phyloP scores from a whole-genome alignment of 108 stramenopile genomes.

The Skeletonema grethae region DNA sequence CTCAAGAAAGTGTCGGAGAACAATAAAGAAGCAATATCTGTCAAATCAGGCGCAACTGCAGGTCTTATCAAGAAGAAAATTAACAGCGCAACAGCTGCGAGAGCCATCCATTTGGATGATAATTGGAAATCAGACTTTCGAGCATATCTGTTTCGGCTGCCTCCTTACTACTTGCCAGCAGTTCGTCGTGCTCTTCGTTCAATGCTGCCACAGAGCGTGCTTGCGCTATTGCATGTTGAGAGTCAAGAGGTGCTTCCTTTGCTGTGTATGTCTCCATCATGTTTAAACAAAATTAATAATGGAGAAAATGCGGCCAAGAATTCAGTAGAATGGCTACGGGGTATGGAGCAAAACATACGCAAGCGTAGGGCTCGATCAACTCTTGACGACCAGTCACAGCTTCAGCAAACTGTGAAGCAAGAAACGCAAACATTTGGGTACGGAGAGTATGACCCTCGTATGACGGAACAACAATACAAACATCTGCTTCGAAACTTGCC shows the following conservation, averaged over 20 bases:
- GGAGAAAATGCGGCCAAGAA: slow-evolving; percentile 64
- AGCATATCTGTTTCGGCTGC: slow-evolving; percentile 73
- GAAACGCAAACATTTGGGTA: slow-evolving; percentile 43
- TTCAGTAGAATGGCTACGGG: slow-evolving; percentile 62
- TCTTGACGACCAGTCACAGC: slow-evolving; percentile 22
- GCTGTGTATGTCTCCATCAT: slow-evolving; percentile 70
- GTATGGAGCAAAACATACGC: slow-evolving; percentile 62
- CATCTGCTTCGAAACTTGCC: slow-evolving; percentile 65
- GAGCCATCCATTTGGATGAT: slow-evolving; percentile 66
- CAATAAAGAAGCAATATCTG: slow-evolving; percentile 30
- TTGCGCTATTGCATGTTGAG: slow-evolving; percentile 54
- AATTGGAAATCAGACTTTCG: slow-evolving; percentile 75
- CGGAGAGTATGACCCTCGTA: slow-evolving; percentile 73
- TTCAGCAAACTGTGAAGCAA: neutral
- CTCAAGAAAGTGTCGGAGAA: slow-evolving; percentile 56
- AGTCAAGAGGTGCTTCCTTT: slow-evolving; percentile 33
- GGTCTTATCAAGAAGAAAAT: slow-evolving; percentile 43
- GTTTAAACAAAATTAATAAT: slow-evolving; percentile 68
- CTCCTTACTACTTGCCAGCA: slow-evolving; percentile 74
- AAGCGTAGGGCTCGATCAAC: slow-evolving; percentile 24
- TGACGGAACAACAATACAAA: slow-evolving; percentile 54
- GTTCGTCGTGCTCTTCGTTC: slow-evolving; percentile 60
- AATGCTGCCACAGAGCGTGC: slow-evolving; percentile 64
- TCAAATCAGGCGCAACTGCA: slow-evolving; percentile 22
- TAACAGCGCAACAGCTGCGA: slow-evolving; percentile 27